Base-by-base conservation (phyloP, 1,284 basidiomycete genomes). In the Irpex sp. region DNA sequence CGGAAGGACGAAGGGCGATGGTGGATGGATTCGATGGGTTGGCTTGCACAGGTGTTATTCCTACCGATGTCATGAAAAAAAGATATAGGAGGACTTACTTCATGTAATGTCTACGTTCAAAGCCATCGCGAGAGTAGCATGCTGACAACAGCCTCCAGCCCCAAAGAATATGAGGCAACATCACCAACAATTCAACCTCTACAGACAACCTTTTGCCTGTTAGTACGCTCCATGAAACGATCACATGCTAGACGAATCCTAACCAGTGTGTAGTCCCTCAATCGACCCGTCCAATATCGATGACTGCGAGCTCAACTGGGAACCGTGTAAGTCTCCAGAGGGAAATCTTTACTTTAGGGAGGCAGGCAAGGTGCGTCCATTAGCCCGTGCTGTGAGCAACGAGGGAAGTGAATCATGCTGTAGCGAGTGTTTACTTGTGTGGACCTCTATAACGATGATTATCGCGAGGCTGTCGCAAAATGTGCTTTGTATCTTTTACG, bases 261-360 rank as follows among this genome's bases (percentile, higher is more conserved):
- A 34, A 6, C 5, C 6, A 6, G 31, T 34, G 31, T 34, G 6
- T 7, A 34, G 31, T 7, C 31, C 6, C 6, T 34, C 31, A 34
- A 34, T 34, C 6, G 6, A 7, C 31, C 31, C 31, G 6, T 34
- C 31, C 31, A 34, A 34, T 48, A 15, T 17, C n/a, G 44, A 11
- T 47, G 11, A 47, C 44, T 11, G 49, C 9, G 34, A 36, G 8
- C n/a, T 57, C n/a, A n/a, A 17, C 5, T 63, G 62, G 62, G 19
- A 5, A 19, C 7, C 19, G 3, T 49, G 47, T 31, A 40, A 52
- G 19, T 59, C 58, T 31, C 62, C 62, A 21, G 62, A 63, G n/a
- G 62, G 62, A 11, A 59, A 57, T 13, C 48, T 54, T 2, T 63
- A 63, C 19, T 63, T 60, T 49, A 21, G 51, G 19, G 31, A 60